Evolutionary conservation across 257 asterid species (phyloP), one percentile per base, ranked within the genome.

Genomic region (Capsicum chinense): DNA sequence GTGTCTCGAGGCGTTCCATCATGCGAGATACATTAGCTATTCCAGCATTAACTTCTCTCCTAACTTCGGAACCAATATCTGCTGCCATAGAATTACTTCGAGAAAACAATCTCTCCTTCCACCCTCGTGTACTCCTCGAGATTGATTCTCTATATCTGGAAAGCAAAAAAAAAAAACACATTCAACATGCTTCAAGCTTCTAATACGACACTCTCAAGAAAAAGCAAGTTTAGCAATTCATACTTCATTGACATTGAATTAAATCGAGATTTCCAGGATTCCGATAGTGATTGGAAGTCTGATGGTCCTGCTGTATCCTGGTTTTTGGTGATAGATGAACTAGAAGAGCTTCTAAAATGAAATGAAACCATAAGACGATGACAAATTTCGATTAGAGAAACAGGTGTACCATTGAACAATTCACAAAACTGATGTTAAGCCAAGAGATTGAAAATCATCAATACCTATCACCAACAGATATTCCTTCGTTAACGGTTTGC

Each of bases 71-170:
- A 78, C 98, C 91, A 63, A 93, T 91, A 82, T 94, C 98, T 76
- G 95, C 98, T 76, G 95, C 88, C 94, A 94, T 89, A 42, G 97
- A 92, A 74, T 91, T 78, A 90, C 89, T 94, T 69, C 97, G 92
- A 73, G 98, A 90, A 87, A 96, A 94, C 83, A 94, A 86, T 91
- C 90, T 94, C 84, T 96, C 99, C 88, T 92, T 96, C 97, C 94
- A 93, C 82, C 93, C 99, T 90, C 88, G 91, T 12, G 98, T 94
- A 83, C 90, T 91, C 93, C 91, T 93, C 10, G 97, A 85, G 86
- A 96, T 90, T 3, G 97, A 89, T 82, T 96, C 99, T 90, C 92
- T 93, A 90, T 96, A 96, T 87, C 99, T 96, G 64, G 67, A 82
- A 6, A 42, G 79, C 54, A 85, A 54, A 52, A 39, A 85, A 54